Conservation (phyloP, 495 filamentous ascomycete species). For the Penicillium angulare region DNA sequence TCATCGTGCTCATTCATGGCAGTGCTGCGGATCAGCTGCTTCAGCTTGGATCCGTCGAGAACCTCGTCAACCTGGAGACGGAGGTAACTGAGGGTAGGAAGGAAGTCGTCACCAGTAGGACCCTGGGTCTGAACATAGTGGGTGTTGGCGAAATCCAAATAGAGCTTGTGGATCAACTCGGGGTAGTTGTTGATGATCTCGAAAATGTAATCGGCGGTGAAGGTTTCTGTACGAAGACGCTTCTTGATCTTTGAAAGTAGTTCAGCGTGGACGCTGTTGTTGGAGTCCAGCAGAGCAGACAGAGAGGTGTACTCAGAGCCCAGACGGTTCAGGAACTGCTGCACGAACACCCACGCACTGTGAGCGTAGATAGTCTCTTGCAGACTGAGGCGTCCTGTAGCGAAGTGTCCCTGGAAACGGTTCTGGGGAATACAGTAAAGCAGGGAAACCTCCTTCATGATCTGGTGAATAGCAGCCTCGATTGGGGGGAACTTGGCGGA, state of each 20-base stretch:
- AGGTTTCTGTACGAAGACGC: conserved; percentile 90
- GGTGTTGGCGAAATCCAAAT: conserved; percentile 85
- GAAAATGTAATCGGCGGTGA: conserved; percentile 94
- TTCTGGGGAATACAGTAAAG: conserved; percentile 98
- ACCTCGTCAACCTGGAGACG: conserved; percentile 71
- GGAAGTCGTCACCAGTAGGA: conserved; percentile 64
- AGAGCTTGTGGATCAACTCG: conserved; percentile 80
- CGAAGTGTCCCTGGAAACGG: conserved; percentile 87
- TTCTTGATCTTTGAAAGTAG: conserved; percentile 95
- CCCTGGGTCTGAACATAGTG: conserved; percentile 86
- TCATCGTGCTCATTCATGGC: conserved; percentile 92
- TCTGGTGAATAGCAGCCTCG: conserved; percentile 94
- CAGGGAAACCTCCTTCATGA: conserved; percentile 96
- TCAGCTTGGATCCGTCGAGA: conserved; percentile 73
- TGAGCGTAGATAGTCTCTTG: conserved; percentile 98
- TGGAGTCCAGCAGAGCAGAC: conserved; percentile 73
- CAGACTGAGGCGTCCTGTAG: conserved; percentile 81
- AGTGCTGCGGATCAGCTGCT: conserved; percentile 75
- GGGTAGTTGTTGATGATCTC: conserved; percentile 96
- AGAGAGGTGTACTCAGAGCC: conserved; percentile 90
- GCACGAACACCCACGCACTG: conserved; percentile 94
- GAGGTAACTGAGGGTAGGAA: conserved; percentile 78
- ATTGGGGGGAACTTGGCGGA: conserved; percentile 68
- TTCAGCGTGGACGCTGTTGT: conserved; percentile 81
- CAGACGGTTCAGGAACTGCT: conserved; percentile 94